Evolutionary conservation across 1,284 basidiomycete species (phyloP).

Genomic region (Sphagnurus paluster): DNA sequence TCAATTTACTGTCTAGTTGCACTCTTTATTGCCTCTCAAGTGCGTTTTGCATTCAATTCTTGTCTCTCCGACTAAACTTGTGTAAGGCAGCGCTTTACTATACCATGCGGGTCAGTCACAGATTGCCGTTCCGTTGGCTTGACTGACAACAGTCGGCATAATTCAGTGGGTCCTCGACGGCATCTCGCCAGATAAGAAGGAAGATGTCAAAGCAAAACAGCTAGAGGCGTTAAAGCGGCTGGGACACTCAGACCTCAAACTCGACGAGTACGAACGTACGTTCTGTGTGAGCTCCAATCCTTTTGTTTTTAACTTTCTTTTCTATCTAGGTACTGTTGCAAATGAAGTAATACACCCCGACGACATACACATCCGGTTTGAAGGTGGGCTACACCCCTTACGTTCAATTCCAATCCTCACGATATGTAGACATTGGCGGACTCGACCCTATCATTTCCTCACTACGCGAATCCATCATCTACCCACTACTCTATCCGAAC

Average conservation of each 20-base stretch:
- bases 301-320: not conserved
- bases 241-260: constrained; percentile 68
- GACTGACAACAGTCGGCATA: not conserved
- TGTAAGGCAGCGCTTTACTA: constrained; percentile 48
- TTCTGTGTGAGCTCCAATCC: constrained; percentile 8
- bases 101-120: constrained; percentile 36
- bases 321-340: constrained; percentile 66
- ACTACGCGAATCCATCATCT: constrained; percentile 95
- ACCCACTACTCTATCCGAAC: constrained; percentile 90
- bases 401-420: constrained; percentile 5
- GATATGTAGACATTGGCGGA: constrained; percentile 82
- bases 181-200: constrained; percentile 50
- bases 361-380: constrained; percentile 75
- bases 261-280: constrained; percentile 83
- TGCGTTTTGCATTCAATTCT: constrained; percentile 25
- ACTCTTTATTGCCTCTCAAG: constrained; percentile 45
- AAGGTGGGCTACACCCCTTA: constrained; percentile 45
- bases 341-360: constrained; percentile 86
- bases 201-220: constrained; percentile 68
- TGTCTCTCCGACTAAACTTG: constrained; percentile 24
- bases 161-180: constrained; percentile 42
- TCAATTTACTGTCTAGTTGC: constrained; percentile 34
- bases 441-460: constrained; percentile 91
- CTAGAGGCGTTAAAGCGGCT: constrained; percentile 70
- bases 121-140: not conserved